A percentile compares a stretch with the other conserved stretches of the same genome.
Conservation (phyloP, 148 eudicot genomes). For the Oxyria digyna region DNA sequence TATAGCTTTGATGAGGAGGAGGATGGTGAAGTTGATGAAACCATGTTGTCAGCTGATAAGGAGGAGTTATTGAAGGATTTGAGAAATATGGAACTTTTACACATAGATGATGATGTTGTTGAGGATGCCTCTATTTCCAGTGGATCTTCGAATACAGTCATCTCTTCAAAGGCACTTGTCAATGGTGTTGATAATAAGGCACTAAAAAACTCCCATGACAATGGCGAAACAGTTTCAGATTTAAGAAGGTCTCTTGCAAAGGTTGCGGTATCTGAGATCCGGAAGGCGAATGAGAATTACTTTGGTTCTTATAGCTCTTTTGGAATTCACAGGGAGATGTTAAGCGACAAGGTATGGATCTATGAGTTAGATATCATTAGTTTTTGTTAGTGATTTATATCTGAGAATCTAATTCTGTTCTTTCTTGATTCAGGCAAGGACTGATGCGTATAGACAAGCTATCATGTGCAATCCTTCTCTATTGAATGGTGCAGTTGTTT, state of each 20-base stretch:
- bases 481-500: constrained; percentile 50
- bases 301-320: constrained; percentile 90
- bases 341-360: constrained; percentile 78
- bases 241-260: constrained; percentile 22
- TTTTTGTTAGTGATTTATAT: background rate
- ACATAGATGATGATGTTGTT: constrained; percentile 27
- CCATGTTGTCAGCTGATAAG: constrained; percentile 25
- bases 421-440: constrained; percentile 49
- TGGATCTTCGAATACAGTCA: constrained; percentile 6
- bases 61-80: constrained; percentile 29
- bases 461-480: constrained; percentile 73
- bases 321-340: constrained; percentile 94
- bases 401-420: background rate
- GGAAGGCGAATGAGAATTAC: constrained; percentile 57
- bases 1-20: constrained; percentile 64
- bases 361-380: background rate
- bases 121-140: constrained; percentile 17
- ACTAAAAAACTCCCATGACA: constrained; percentile 6
- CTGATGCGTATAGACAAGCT: constrained; percentile 82
- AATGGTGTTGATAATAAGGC: too few relatives aligned
- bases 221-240: constrained; percentile 14
- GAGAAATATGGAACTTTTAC: constrained; percentile 23
- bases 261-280: constrained; percentile 40
- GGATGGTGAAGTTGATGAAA: constrained; percentile 39
- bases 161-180: constrained; percentile 14